Base-by-base conservation (phyloP, 805 yeast genomes). In the Metschnikowia vanudenii region DNA sequence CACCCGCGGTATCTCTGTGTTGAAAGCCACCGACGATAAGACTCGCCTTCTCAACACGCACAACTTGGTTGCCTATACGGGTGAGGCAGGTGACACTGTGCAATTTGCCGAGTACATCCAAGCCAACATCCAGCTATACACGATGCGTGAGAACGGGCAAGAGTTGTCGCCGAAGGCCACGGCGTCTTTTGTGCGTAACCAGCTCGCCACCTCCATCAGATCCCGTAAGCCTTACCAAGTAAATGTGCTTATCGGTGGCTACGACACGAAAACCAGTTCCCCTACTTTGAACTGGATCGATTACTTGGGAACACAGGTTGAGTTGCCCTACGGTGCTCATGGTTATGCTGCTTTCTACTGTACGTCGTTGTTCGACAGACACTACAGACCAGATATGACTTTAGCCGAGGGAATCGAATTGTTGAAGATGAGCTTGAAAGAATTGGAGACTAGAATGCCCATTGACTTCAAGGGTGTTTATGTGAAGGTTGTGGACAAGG, bases 331-430 rank as follows among this genome's bases (percentile, higher is more conserved):
- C 63, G 96, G 95, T 14, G 98, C 98, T 1, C 99, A 94, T 65
- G 99, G 99, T 11, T 94, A 94, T 62, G 96, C 98, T n/a, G 96
- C 95, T 1, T 94, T 92, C 68, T 94, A 94, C 66, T 83, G 96
- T 28, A 78, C 89, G 66, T 87, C 98, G 1, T 72, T 92, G 53
- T 75, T 94, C 55, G 99, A 94, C 71, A 90, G 85, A 57, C 96
- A 90, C 68, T 90, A 91, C 69, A 79, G 84, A 63, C 75, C 82
- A 36, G 91, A 83, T 57, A 79, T 91, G 82, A 71, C 79, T 6
- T 66, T 79, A 34, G 88, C 82, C 32, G 92, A 89, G 50, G 99
- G 97, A 2, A 62, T 92, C 49, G 75, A 82, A 39, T 74, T 94
- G 56, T 76, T 91, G 62, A 74, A 80, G 52, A 61, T 75, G 61